phyloP scores from a whole-genome alignment of 2,329 filamentous ascomycete genomes.

The Phialophora macrospora region DNA sequence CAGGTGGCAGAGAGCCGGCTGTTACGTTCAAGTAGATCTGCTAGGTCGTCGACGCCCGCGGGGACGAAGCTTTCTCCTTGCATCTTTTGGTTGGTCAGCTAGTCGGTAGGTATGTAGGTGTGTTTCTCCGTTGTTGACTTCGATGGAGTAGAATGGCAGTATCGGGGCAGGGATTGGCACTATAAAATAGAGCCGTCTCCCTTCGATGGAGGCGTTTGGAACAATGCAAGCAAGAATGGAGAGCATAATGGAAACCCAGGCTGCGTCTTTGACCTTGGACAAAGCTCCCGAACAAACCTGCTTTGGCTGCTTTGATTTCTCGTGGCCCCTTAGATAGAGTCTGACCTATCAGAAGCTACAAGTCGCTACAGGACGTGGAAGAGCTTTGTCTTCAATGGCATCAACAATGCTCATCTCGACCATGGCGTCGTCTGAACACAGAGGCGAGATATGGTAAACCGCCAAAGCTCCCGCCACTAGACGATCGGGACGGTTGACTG shows the following conservation, averaged over 20 bases:
- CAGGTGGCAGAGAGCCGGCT: not conserved
- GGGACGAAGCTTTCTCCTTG: not conserved
- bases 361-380: not conserved
- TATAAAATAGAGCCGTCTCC: not conserved
- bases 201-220: not conserved
- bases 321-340: not conserved
- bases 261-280: not conserved
- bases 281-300: not conserved
- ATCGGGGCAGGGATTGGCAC: no score
- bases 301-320: not conserved
- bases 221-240: not conserved
- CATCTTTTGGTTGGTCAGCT: not conserved
- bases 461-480: no score
- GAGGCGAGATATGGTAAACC: no score
- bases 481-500: no score
- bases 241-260: not conserved
- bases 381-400: constrained; percentile 6
- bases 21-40: not conserved
- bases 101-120: not conserved
- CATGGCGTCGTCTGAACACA: not conserved
- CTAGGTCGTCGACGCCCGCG: not conserved
- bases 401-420: constrained; percentile 1
- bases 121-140: not conserved
- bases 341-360: not conserved
- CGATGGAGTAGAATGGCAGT: not conserved